Base-by-base conservation (phyloP, 805 yeast species). In the Nakazawaea ernobii region DNA sequence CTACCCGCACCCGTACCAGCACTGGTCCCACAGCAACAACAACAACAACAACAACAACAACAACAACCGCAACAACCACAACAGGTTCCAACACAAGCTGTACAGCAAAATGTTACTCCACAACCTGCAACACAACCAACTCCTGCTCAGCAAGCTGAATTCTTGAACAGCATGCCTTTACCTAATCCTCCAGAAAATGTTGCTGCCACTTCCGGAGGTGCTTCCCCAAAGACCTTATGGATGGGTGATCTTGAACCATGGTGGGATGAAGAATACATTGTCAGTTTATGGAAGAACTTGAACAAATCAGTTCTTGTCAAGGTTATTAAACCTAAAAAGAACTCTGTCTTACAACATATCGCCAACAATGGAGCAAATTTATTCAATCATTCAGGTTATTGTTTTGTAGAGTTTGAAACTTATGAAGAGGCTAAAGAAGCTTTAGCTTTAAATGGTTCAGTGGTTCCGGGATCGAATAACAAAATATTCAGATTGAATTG, bases 191-290 rank as follows among this genome's bases (percentile, higher is more conserved):
- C 84, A 4, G 65, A 68, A 37, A 70, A 73, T 38, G 74, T 77
- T 2, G 70, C 78, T 2, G 73, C 74, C 39, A 68, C 74, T 1
- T 66, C 74, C 1, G 35, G 43, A 17, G 49, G 49, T 26, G 68
- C 63, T 7, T 70, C 75, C 11, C 89, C 95, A 26, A 73, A 84
- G 51, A 86, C 95, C 1, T 66, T 86, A 30, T 86, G 95, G 95
- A 86, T 86, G 95, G 95, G 95, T 9, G 94, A 86, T 62, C 68
- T 86, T 54, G 92, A 86, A 59, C 88, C 92, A 1, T 79, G 84
- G 78, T 77, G 84, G 57, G 88, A 83, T 59, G 94, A 85, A 59
- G 69, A 66, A 3, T 78, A 79, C 24, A 68, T 79, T 13, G 69
- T 72, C 43, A 67, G 79, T 40, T 69, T 87, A 62, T 84, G 90